Conservation (phyloP, 139 green algal genomes). For the Desmodesmus armatus region DNA sequence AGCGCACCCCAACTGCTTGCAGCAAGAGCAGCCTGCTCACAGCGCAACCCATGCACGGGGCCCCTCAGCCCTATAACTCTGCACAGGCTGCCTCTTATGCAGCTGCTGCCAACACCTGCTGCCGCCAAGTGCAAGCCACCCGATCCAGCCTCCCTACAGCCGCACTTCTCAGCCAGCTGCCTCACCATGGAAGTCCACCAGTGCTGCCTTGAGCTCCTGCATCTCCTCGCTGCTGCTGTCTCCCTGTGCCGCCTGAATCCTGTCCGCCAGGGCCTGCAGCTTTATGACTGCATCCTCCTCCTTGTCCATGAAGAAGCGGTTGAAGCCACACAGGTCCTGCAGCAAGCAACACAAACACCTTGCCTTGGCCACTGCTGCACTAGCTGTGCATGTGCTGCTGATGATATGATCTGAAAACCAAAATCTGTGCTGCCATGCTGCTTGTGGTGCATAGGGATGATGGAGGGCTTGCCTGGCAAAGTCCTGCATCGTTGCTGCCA, state of each 20-base stretch:
- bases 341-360: background rate
- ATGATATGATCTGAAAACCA: background rate
- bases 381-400: background rate
- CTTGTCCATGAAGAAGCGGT: conserved; percentile 81
- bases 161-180: too few relatives aligned
- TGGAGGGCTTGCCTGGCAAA: too few relatives aligned
- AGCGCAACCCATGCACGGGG: too few relatives aligned
- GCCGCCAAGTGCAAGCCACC: too few relatives aligned
- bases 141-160: too few relatives aligned
- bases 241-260: conserved; percentile 41
- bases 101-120: too few relatives aligned
- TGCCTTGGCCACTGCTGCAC: background rate
- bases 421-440: background rate
- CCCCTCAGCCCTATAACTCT: too few relatives aligned
- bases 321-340: conserved; percentile 72
- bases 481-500: background rate
- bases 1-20: too few relatives aligned
- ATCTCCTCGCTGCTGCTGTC: background rate
- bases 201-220: conserved; percentile 35
- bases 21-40: too few relatives aligned
- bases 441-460: too few relatives aligned
- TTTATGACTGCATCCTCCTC: conserved; percentile 88
- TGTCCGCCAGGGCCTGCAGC: conserved; percentile 60
- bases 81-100: background rate
- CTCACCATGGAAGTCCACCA: conserved; percentile 54